phyloP scores from a whole-genome alignment of 202 grass and related monocot genomes.

The Saccharum hybrid region DNA sequence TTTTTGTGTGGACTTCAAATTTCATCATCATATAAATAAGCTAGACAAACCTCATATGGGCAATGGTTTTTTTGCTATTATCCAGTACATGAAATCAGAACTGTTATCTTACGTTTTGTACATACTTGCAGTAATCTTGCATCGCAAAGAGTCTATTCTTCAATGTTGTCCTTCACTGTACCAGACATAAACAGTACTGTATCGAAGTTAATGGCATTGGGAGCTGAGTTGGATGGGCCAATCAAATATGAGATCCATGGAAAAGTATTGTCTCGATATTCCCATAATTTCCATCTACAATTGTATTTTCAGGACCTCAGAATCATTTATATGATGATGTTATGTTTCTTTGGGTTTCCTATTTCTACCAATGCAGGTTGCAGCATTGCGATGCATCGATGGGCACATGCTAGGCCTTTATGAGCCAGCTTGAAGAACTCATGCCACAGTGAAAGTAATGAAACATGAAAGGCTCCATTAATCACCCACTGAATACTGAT shows the following conservation, averaged over 20 bases:
- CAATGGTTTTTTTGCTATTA: neutral
- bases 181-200: slow-evolving; percentile 75
- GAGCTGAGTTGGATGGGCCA: slow-evolving; percentile 85
- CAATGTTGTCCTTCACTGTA: slow-evolving; percentile 92
- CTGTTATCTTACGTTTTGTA: neutral
- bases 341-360: neutral
- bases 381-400: slow-evolving; percentile 72
- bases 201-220: slow-evolving; percentile 71
- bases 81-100: neutral
- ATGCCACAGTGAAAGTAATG: neutral
- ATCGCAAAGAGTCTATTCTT: slow-evolving; percentile 68
- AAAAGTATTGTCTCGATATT: slow-evolving; percentile 53
- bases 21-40: neutral
- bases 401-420: slow-evolving; percentile 86
- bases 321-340: slow-evolving; percentile 4
- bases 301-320: neutral
- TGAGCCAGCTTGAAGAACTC: slow-evolving; percentile 65
- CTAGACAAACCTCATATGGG: slow-evolving; percentile 2
- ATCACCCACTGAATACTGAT: neutral
- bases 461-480: neutral
- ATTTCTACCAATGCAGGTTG: slow-evolving; percentile 53
- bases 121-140: slow-evolving; percentile 55
- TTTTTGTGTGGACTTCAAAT: neutral
- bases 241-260: slow-evolving; percentile 91
- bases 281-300: neutral